A percentile compares a stretch with the other conserved stretches of the same genome.
Conservation (phyloP, 2,329 filamentous ascomycete species). For the Fusarium bulbicola region DNA sequence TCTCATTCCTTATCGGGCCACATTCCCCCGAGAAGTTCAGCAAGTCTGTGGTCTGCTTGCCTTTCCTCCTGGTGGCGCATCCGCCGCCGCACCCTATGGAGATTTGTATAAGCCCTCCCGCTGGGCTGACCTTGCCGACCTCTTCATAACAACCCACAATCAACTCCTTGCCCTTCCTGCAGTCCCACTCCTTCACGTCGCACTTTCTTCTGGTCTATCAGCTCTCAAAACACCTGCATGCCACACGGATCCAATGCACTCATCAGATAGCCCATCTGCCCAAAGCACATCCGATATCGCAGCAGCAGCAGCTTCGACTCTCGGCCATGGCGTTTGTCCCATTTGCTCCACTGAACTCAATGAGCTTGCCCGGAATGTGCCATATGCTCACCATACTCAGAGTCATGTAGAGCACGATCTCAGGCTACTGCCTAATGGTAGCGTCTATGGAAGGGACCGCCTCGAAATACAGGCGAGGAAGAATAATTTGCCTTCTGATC, state of each 20-base stretch:
- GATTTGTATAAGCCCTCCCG: conserved; percentile 77
- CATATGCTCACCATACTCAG: conserved; percentile 95
- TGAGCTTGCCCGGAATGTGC: conserved; percentile 85
- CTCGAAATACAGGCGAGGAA: conserved; percentile 83
- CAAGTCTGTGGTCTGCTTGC: conserved; percentile 84
- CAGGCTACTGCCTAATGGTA: conserved; percentile 84
- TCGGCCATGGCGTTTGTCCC: conserved; percentile 83
- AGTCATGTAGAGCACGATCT: conserved; percentile 91
- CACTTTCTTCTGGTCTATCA: conserved; percentile 88
- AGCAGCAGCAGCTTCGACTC: conserved; percentile 48
- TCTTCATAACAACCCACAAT: conserved; percentile 90
- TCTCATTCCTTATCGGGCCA: conserved; percentile 74
- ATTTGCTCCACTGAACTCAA: conserved; percentile 97
- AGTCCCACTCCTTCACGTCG: conserved; percentile 87
- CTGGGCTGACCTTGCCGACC: conserved; percentile 78
- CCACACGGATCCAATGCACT: conserved; percentile 56
- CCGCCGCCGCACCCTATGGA: conserved; percentile 52
- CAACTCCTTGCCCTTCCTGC: conserved; percentile 83
- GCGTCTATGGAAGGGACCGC: conserved; percentile 81
- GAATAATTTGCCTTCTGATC: conserved; percentile 71
- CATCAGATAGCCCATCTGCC: conserved; percentile 25
- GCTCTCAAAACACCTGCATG: conserved; percentile 96
- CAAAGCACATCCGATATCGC: conserved; percentile 62
- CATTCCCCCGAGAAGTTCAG: conserved; percentile 73
- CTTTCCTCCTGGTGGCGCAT: conserved; percentile 64